A percentile compares a stretch with the other conserved stretches of the same genome.
Evolutionary conservation across 495 filamentous ascomycete genomes (phyloP).

Genomic region (Aspergillus saccharolyticus): DNA sequence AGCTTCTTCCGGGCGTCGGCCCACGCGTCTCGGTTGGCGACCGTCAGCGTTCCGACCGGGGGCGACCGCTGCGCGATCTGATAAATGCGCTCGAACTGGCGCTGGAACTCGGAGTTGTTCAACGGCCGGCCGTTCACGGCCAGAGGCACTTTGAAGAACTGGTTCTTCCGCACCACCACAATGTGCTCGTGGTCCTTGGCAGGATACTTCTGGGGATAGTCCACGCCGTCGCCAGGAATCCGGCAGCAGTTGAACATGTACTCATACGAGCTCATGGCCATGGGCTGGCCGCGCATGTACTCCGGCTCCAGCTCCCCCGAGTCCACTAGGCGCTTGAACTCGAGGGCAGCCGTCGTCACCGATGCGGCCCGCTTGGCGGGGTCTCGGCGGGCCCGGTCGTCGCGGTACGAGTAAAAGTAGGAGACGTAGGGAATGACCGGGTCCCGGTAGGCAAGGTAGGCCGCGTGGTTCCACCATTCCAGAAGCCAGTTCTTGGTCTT

Average conservation of each 20-base stretch:
- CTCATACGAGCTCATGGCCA: conserved; percentile 95
- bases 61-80: conserved; percentile 63
- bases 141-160: conserved; percentile 84
- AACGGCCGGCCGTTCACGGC: conserved; percentile 75
- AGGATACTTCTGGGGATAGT: conserved; percentile 79
- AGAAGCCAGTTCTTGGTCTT: conserved; percentile 88
- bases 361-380: conserved; percentile 91
- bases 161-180: conserved; percentile 86
- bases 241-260: conserved; percentile 98
- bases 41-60: conserved; percentile 80
- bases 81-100: conserved; percentile 82
- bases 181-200: conserved; percentile 75
- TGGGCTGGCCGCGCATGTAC: conserved; percentile 92
- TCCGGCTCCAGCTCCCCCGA: conserved; percentile 82
- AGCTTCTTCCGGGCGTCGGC: conserved; percentile 76
- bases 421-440: conserved; percentile 97
- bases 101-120: conserved; percentile 80
- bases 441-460: conserved; percentile 90
- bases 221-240: conserved; percentile 74
- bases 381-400: conserved; percentile 82
- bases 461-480: conserved; percentile 96
- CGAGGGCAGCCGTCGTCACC: conserved; percentile 74
- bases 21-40: conserved; percentile 91
- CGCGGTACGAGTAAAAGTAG: conserved; percentile 98
- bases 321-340: conserved; percentile 94